Base-by-base conservation (phyloP, 2,329 filamentous ascomycete genomes). In the Hymenotorrendiella dingleyae region DNA sequence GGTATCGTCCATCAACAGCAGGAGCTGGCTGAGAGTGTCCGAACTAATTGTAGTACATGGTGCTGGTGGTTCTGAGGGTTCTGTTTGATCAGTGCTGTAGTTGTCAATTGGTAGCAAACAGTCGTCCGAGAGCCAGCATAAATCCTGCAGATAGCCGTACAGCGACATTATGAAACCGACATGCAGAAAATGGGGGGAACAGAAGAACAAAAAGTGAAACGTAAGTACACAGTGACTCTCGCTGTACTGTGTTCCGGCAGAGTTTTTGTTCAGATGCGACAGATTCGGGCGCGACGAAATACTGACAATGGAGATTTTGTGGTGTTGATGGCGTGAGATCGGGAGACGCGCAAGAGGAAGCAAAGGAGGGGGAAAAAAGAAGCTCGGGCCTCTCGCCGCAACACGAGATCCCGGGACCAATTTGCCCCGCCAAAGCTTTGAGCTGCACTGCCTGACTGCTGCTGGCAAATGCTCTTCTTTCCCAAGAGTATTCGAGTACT, bases 81-180 rank as follows among this genome's bases (percentile, higher is more conserved):
- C 40, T 16, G 16, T 28, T 43, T n/a, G 21, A 43, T 49, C 37
- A 49, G 46, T 43, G 27, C 23, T 43, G 30, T 42, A 26, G 7
- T 33, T 28, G 29, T 45, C 37, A 32, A 46, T 11, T 21, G 41
- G 38, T 39, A 54, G 38, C 50, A 56, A 54, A 49, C 47, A 45
- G 19, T 49, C 46, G 20, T 41, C 46, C 21, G 50, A 14, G 32
- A 54, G 36, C 40, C 42, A 46, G 20, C 43, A 43, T 24, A 52
- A 42, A 22, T 49, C 47, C 32, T 46, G 43, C 47, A 47, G 26
- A 34, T 52, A 48, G 19, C 36, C 45, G 34, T 16, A 9, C 4
- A 30, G n/a, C 10, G 43, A 22, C 43, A 46, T 46, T 12, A 7
- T 26, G 17, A 12, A 20, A n/a, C n/a, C 26, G 24, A 30, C 19